Conservation (phyloP, 164 flowering plant species). For the Nymphaea colorata region DNA sequence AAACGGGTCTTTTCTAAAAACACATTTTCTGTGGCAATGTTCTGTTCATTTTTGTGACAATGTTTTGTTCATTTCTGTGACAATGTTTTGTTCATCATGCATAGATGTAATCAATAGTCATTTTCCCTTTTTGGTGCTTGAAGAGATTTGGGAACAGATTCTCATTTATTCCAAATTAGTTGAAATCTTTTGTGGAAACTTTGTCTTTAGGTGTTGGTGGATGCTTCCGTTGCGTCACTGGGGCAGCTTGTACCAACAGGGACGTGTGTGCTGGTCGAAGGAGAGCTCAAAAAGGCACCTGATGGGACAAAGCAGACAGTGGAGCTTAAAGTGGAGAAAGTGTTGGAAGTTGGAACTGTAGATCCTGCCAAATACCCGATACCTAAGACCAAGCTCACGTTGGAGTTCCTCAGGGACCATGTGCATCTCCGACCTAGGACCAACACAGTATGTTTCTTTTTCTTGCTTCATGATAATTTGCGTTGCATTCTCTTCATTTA, state of each 20-base stretch:
- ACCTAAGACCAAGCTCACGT: conserved; percentile 70
- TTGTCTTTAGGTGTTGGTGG: conserved; percentile 41
- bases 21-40: too few species aligned
- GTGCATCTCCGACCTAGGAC: conserved; percentile 76
- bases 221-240: conserved; percentile 31
- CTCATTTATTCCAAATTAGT: too few species aligned
- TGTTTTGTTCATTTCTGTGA: too few species aligned
- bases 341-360: conserved; percentile 50
- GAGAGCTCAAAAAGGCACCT: conserved; percentile 60
- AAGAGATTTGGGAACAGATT: too few species aligned
- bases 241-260: conserved; percentile 59
- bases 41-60: too few species aligned
- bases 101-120: too few species aligned
- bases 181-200: neutral
- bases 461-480: neutral
- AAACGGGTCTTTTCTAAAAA: too few species aligned
- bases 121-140: too few species aligned
- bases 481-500: neutral
- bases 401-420: conserved; percentile 59
- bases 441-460: conserved; percentile 43
- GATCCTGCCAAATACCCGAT: conserved; percentile 76
- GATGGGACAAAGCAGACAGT: conserved; percentile 73
- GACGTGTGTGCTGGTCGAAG: conserved; percentile 61
- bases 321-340: conserved; percentile 57
- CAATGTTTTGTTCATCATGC: too few species aligned